phyloP scores from a whole-genome alignment of 2,329 filamentous ascomycete genomes.

The Colletotrichum musicola region DNA sequence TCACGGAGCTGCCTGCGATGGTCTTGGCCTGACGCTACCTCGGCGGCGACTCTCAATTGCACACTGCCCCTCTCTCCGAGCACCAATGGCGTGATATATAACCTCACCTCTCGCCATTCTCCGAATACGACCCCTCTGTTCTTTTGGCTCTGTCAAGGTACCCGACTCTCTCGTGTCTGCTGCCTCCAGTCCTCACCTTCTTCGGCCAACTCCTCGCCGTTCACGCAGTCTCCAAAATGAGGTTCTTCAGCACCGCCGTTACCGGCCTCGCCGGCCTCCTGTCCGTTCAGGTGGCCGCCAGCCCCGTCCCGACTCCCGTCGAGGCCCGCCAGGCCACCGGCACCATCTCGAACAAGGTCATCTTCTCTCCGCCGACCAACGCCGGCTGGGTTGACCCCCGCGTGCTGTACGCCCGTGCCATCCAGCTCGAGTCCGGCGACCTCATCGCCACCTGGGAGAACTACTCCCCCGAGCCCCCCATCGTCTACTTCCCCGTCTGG shows the following conservation, averaged over 20 bases:
- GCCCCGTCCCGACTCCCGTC: slow-evolving; percentile 33
- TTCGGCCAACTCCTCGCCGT: neutral
- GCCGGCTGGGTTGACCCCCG: slow-evolving; percentile 57
- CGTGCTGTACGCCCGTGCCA: slow-evolving; percentile 58
- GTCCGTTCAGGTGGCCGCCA: slow-evolving; percentile 24
- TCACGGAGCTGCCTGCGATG: neutral
- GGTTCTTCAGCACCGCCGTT: slow-evolving; percentile 25
- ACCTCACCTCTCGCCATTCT: neutral
- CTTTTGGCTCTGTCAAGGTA: neutral
- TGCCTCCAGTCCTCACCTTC: neutral
- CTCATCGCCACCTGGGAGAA: slow-evolving; percentile 69
- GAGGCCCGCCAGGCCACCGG: slow-evolving; percentile 33
- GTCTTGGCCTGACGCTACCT: slow-evolving; percentile 16
- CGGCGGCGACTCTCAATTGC: neutral
- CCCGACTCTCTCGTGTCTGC: neutral
- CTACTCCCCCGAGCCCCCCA: slow-evolving; percentile 67
- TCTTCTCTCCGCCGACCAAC: slow-evolving; percentile 56
- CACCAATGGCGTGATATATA: slow-evolving; percentile 22
- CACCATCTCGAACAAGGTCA: slow-evolving; percentile 46
- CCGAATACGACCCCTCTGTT: neutral
- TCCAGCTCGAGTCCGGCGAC: slow-evolving; percentile 58
- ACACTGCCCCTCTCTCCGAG: neutral
- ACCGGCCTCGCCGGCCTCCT: slow-evolving; percentile 31
- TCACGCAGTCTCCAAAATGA: slow-evolving; percentile 12
- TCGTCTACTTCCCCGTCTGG: slow-evolving; percentile 67